Evolutionary conservation across 2,329 filamentous ascomycete genomes (phyloP), one percentile per base, ranked within the genome.

Genomic region (Penicillium sp.): DNA sequence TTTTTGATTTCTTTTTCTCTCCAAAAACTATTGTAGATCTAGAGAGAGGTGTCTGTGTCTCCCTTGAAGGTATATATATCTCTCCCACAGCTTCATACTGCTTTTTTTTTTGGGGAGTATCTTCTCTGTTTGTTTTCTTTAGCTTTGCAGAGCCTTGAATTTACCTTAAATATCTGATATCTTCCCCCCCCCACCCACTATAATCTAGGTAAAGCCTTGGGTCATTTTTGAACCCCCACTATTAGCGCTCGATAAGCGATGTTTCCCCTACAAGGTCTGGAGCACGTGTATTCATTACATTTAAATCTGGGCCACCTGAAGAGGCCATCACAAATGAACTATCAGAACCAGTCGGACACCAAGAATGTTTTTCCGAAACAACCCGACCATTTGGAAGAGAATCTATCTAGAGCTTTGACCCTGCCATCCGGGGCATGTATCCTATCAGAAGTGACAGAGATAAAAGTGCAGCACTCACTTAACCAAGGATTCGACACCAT

Each of bases 391-490:
- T 56, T 28, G 42, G 36, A 47, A 55, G 41, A 42, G 25, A 26
- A 37, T 28, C n/a, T 12, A 50, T 25, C 26, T 45, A 19, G 53
- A 63, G 56, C 57, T 61, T 59, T 55, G 61, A 59, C 61, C 60
- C 52, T 57, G 53, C 53, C 37, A 43, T 30, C 19, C 11, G 16
- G 37, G 12, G 19, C 28, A 41, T 36, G 46, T 36, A 54, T 61
- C 55, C 50, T 62, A 64, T 64, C 58, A 63, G 40, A 54, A 42
- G 55, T 41, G 45, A 51, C 53, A 55, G 57, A 56, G 55, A 58
- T 41, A 49, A 45, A 52, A 53, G 48, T 62, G 51, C 49, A 50
- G 53, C 36, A 44, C 46, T 28, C 50, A 58, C 51, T 14, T 30
- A 42, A 57, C 55, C 40, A 46, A 54, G 17, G 35, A 46, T 30